Evolutionary conservation across 2,329 filamentous ascomycete genomes (phyloP).

Genomic region (Canariomyces notabilis): DNA sequence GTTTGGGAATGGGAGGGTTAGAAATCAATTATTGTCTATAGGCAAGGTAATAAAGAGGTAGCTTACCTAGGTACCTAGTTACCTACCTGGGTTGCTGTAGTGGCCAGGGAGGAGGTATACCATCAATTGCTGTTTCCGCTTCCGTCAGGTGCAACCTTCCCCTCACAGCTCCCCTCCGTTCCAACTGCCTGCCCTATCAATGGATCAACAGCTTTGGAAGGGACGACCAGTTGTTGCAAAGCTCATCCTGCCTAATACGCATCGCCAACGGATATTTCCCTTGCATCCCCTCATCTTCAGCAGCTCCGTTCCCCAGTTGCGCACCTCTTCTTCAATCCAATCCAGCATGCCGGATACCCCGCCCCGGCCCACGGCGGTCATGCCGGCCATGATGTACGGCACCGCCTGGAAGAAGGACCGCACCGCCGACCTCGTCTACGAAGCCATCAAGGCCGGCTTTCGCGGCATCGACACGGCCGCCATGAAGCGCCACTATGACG

Average conservation of each 20-base stretch:
- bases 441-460: constrained; percentile 65
- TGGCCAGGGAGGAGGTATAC: no score
- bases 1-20: no score
- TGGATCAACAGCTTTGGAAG: background rate
- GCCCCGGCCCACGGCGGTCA: constrained; percentile 27
- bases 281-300: background rate
- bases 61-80: no score
- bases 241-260: background rate
- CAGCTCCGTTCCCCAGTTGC: background rate
- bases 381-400: constrained; percentile 63
- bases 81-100: no score
- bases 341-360: constrained; percentile 5
- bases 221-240: background rate
- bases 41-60: no score
- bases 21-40: no score
- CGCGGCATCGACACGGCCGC: constrained; percentile 71
- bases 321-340: background rate
- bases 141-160: constrained; percentile 4
- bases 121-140: background rate
- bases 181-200: background rate
- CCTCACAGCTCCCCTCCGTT: constrained; percentile 1
- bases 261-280: background rate
- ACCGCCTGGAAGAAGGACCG: constrained; percentile 79
- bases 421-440: constrained; percentile 62
- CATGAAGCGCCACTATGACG: constrained; percentile 73